Evolutionary conservation across 2,329 filamentous ascomycete genomes (phyloP).

Genomic region (Colletotrichum melonis): DNA sequence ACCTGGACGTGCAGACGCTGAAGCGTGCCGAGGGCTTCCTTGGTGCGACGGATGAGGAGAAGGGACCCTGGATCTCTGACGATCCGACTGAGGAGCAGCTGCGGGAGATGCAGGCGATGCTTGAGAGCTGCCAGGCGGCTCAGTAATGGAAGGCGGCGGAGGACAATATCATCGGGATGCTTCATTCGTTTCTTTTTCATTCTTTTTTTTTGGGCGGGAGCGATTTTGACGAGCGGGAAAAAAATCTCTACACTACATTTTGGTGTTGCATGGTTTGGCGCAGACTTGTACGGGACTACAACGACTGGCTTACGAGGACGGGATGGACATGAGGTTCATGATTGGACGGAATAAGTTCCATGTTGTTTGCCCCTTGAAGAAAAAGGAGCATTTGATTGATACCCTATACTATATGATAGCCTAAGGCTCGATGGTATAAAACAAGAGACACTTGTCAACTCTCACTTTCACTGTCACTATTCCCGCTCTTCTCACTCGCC

Average conservation of each 20-base stretch:
- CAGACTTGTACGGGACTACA: neutral
- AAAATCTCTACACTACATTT: neutral
- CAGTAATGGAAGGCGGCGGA: constrained; percentile 21
- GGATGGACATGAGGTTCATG: constrained; percentile 18
- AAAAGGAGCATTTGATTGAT: constrained; percentile 29
- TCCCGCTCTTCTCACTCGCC: neutral
- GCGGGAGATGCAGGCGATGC: constrained; percentile 68
- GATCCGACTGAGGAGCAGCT: constrained; percentile 73
- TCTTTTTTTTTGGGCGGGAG: neutral
- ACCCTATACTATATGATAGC: constrained; percentile 19
- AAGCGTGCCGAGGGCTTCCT: constrained; percentile 88
- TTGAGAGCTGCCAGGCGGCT: constrained; percentile 42
- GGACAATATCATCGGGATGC: neutral
- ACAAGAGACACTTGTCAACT: constrained; percentile 7
- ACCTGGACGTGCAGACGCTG: constrained; percentile 91
- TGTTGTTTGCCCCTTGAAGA: constrained; percentile 9
- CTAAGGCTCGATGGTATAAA: constrained; percentile 15
- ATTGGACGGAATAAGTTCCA: constrained; percentile 6
- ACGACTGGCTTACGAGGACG: constrained; percentile 19
- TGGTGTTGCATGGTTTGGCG: neutral
- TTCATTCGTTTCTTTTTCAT: neutral
- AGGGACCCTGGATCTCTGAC: constrained; percentile 84
- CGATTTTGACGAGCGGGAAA: neutral
- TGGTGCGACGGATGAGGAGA: constrained; percentile 84
- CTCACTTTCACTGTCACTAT: neutral